phyloP scores from a whole-genome alignment of 1,284 basidiomycete species.

The Gomphus sp. region DNA sequence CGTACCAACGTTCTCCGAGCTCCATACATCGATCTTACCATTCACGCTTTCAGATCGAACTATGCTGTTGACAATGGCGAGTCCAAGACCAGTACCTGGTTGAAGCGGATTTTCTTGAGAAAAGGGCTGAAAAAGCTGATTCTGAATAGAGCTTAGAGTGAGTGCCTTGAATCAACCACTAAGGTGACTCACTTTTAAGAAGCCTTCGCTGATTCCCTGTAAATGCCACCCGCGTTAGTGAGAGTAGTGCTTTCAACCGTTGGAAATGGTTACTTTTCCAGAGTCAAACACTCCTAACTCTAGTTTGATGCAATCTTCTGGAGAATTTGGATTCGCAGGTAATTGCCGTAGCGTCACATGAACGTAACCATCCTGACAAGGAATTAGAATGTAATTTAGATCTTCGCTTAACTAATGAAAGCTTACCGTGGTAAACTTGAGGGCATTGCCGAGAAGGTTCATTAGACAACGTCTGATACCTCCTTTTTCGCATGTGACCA shows the following conservation, averaged over 20 bases:
- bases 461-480: constrained; percentile 89
- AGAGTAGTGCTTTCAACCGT: not conserved
- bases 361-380: constrained; percentile 68
- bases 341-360: constrained; percentile 79
- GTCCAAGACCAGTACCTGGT: constrained; percentile 90
- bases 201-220: constrained; percentile 79
- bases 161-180: constrained; percentile 3
- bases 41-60: constrained; percentile 79
- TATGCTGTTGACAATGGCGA: constrained; percentile 94
- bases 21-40: constrained; percentile 85
- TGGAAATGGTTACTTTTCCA: constrained; percentile 53
- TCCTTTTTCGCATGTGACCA: constrained; percentile 82
- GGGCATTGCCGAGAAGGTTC: constrained; percentile 93
- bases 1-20: constrained; percentile 84
- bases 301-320: constrained; percentile 56
- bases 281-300: constrained; percentile 87
- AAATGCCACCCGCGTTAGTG: constrained; percentile 6
- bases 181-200: constrained; percentile 55
- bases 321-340: constrained; percentile 41
- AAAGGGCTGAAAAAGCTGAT: constrained; percentile 95
- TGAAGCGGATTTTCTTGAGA: constrained; percentile 90
- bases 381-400: constrained; percentile 14
- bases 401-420: constrained; percentile 4
- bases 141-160: constrained; percentile 34
- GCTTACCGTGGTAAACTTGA: constrained; percentile 80